Conservation (phyloP, 352 stramenopile species). For the Pythium vanterpoolii region DNA sequence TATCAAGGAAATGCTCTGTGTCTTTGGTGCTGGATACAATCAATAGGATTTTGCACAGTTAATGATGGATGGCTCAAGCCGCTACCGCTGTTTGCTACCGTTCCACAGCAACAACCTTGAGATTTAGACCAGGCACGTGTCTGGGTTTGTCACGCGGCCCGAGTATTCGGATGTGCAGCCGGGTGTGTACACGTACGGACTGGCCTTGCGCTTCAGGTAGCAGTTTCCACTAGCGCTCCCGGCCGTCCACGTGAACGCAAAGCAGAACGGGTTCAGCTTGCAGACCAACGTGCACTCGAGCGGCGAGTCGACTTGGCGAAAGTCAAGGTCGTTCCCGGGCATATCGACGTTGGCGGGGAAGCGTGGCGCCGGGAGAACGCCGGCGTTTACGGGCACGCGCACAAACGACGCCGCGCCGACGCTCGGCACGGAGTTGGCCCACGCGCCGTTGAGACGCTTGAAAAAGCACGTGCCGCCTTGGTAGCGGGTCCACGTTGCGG, state of each 20-base stretch:
- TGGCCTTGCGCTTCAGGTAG: slow-evolving; percentile 2
- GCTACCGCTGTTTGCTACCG: too few relatives aligned
- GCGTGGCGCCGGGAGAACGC: background rate
- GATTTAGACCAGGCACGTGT: background rate
- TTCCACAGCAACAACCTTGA: too few relatives aligned
- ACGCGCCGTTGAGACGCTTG: background rate
- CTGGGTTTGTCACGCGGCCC: slow-evolving; percentile 1
- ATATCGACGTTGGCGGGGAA: slow-evolving; percentile 1
- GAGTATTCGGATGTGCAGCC: background rate
- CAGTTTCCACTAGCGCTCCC: background rate
- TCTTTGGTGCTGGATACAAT: too few relatives aligned
- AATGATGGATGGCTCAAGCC: too few relatives aligned
- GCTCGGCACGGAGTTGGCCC: background rate
- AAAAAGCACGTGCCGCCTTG: slow-evolving; percentile 9
- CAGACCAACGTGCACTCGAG: background rate
- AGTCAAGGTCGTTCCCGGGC: slow-evolving; percentile 1
- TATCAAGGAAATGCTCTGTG: too few relatives aligned
- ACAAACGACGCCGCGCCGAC: slow-evolving; percentile 1
- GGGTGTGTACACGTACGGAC: background rate
- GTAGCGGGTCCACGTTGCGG: slow-evolving; percentile 7
- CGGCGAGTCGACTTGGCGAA: background rate
- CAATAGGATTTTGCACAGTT: too few relatives aligned
- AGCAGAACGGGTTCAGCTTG: slow-evolving; percentile 1
- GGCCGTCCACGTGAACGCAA: background rate
- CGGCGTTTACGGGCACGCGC: background rate